Conservation (phyloP, 1,284 basidiomycete species). For the Ustilago xerochloae region DNA sequence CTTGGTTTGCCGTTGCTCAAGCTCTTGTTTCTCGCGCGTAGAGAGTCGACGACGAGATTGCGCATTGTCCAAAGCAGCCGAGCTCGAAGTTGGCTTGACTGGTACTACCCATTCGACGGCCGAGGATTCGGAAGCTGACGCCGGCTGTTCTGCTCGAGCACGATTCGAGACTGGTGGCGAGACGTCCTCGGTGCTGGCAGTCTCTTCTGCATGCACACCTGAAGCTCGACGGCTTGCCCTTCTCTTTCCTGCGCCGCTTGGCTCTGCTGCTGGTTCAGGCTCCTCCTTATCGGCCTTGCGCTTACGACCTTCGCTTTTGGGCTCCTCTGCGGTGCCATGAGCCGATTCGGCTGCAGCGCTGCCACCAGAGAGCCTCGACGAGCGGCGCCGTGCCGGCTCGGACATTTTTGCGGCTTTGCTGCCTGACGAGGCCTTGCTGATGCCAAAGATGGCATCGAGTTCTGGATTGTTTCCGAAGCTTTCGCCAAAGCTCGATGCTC, state of each 20-base stretch:
- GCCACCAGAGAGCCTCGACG: conserved; percentile 26
- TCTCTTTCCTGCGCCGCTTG: conserved; percentile 6
- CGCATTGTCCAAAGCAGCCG: conserved; percentile 1
- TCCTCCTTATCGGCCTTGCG: conserved; percentile 14
- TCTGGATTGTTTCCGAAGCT: conserved; percentile 43
- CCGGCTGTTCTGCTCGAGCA: not conserved
- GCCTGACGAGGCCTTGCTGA: not conserved
- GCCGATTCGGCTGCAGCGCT: not conserved
- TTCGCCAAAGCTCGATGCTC: conserved; percentile 22
- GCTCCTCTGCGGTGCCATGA: not conserved
- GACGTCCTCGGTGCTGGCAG: not conserved
- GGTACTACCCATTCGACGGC: not conserved
- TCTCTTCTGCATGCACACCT: not conserved
- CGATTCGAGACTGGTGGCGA: conserved; percentile 17
- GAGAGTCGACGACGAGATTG: conserved; percentile 35
- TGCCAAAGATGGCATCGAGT: conserved; percentile 42
- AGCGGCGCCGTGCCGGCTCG: conserved; percentile 18
- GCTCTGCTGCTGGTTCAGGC: not conserved
- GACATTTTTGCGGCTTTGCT: not conserved
- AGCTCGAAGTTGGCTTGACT: not conserved
- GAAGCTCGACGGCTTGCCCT: conserved; percentile 19
- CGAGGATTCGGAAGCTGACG: not conserved
- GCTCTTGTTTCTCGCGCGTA: conserved; percentile 35
- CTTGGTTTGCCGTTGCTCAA: conserved; percentile 18
- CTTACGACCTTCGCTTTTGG: conserved; percentile 16